Base-by-base conservation (phyloP, 257 asterid species). In the Jasminum sambac region DNA sequence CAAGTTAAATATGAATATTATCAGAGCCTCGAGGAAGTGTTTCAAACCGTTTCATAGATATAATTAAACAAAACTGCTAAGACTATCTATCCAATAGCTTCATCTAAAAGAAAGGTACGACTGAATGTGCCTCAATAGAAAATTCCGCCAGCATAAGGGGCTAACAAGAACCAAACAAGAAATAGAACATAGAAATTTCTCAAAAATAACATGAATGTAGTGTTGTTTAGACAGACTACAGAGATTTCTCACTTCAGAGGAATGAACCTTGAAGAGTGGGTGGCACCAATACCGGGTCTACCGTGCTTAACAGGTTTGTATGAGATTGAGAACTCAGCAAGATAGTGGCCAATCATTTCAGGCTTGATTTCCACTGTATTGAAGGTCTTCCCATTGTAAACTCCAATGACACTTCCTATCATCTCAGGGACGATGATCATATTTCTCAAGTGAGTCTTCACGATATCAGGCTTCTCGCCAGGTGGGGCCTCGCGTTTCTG, bases 291-390 rank as follows among this genome's bases (percentile, higher is more conserved):
- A 84, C 96, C 96, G 0, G 97, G 97, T 71, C 97, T 85, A 46
- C 97, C 97, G 16, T 91, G 97, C 86, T 89, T 91, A 17, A 89
- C 96, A 0, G 97, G 96, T 79, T 87, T 89, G 92, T 91, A 91
- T 13, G 92, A 83, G 21, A 91, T 89, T 0, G 96, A 91, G 75
- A 89, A 91, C 87, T 91, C 97, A 0, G 97, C 97, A 0, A 89
- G 84, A 26, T 91, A 91, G 77, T 87, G 96, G 0, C 97, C 85
- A 46, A 91, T 91, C 97, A 89, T 91, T 75, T 89, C 96, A 0
- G 95, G 92, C 82, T 89, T 90, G 79, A 90, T 81, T 61, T 90
- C 96, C 68, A 90, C 86, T n/a, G 91, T 88, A 23, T 90, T 90
- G 86, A 87, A 90, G 13, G 92, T 83, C 77, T 90, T 90, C 2